phyloP scores from a whole-genome alignment of 495 filamentous ascomycete genomes.

The Talaromyces thailandensis region DNA sequence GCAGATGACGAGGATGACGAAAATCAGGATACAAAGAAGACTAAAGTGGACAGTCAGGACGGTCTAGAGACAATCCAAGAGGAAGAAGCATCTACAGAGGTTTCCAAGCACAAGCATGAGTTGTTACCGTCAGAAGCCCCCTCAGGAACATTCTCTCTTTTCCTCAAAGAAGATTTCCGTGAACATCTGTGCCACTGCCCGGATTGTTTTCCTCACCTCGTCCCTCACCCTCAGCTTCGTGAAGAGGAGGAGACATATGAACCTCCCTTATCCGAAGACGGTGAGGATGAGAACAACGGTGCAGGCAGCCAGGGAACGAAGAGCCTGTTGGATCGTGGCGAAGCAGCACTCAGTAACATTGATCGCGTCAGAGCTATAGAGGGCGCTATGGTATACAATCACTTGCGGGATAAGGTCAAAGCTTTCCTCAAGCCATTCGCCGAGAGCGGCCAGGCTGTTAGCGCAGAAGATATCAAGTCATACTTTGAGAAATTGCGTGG shows the following conservation, averaged over 20 bases:
- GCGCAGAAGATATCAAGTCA: constrained; percentile 88
- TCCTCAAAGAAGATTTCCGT: constrained; percentile 69
- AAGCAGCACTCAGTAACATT: constrained; percentile 79
- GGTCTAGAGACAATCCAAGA: constrained; percentile 15
- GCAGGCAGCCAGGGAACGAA: constrained; percentile 51
- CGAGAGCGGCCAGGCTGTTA: constrained; percentile 74
- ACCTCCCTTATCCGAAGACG: constrained; percentile 66
- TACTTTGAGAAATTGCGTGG: constrained; percentile 92
- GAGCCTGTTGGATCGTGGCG: constrained; percentile 79
- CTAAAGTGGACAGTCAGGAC: constrained; percentile 37
- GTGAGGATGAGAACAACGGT: constrained; percentile 28
- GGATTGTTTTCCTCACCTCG: constrained; percentile 65
- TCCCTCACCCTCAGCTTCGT: constrained; percentile 63
- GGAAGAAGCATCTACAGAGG: constrained; percentile 11
- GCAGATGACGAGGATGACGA: constrained; percentile 43
- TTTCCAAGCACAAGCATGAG: constrained; percentile 31
- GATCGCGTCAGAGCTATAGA: constrained; percentile 91
- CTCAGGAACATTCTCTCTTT: constrained; percentile 59
- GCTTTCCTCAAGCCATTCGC: constrained; percentile 88
- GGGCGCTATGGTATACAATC: constrained; percentile 94
- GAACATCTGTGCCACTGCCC: constrained; percentile 68
- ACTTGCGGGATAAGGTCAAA: constrained; percentile 89
- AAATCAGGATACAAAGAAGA: constrained; percentile 45
- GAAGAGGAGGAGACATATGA: constrained; percentile 93
- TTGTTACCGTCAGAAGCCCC: constrained; percentile 41